Evolutionary conservation across 139 green algal species (phyloP).

Genomic region (Chlamydomonas sp.): DNA sequence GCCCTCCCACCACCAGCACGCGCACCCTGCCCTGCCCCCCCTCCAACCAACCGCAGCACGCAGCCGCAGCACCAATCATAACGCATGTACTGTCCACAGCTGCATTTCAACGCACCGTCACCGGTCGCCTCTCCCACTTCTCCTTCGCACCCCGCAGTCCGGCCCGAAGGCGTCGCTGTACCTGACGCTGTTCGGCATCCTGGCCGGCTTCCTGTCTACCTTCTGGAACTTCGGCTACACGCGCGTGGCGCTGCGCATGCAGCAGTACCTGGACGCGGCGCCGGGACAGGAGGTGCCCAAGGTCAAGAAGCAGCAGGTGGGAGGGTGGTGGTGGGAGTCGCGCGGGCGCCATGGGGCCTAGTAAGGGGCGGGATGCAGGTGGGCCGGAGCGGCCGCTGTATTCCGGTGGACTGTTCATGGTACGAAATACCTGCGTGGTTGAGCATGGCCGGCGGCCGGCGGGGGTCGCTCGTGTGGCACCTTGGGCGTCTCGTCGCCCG

Average conservation of each 20-base stretch:
- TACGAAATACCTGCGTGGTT: too few relatives aligned
- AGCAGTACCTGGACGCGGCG: conserved; percentile 72
- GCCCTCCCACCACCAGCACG: neutral
- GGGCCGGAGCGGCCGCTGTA: too few relatives aligned
- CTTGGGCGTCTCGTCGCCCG: too few relatives aligned
- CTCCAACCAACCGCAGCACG: too few relatives aligned
- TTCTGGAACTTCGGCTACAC: conserved; percentile 94
- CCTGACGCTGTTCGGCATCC: conserved; percentile 92
- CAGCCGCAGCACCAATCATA: too few relatives aligned
- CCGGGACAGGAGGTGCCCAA: conserved; percentile 58
- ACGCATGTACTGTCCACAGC: neutral
- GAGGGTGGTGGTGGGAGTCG: too few relatives aligned
- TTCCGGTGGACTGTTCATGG: too few relatives aligned
- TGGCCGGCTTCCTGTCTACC: conserved; percentile 90
- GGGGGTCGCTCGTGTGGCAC: too few relatives aligned
- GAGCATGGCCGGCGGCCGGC: too few relatives aligned
- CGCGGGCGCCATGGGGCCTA: too few relatives aligned
- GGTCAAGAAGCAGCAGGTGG: conserved; percentile 73
- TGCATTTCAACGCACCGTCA: neutral
- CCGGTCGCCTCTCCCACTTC: neutral
- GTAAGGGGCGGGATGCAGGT: too few relatives aligned
- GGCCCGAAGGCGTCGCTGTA: conserved; percentile 87
- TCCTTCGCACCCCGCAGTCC: conserved; percentile 51
- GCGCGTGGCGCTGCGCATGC: conserved; percentile 73
- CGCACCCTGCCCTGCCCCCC: neutral